These are phyloP conservation scores for Simmondsia chinensis DNA, from an alignment of 148 eudicot species.

Conservation along the genomic window DNA sequence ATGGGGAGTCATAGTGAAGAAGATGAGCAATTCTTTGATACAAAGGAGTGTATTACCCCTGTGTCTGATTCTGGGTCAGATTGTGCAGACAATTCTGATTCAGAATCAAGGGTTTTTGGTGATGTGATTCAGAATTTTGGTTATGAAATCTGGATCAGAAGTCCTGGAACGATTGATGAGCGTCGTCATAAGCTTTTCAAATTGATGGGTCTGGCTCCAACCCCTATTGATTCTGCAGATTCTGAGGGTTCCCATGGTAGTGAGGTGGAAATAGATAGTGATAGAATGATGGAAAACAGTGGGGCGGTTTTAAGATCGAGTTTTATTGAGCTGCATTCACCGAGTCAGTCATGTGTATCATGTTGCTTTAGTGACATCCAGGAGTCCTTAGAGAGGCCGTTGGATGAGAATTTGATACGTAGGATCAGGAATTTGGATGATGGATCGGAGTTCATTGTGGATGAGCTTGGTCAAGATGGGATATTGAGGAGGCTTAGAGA, in stretches of 20 bases:
- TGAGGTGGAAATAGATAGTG: constrained; percentile 10
- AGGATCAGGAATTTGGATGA: constrained; percentile 50
- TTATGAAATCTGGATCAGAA: constrained; percentile 62
- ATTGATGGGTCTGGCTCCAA: constrained; percentile 41
- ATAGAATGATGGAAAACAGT: constrained; percentile 30
- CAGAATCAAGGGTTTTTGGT: constrained; percentile 21
- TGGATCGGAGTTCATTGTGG: constrained; percentile 44
- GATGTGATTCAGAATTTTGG: constrained; percentile 17
- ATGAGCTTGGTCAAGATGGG: constrained; percentile 41
- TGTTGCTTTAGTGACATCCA: constrained; percentile 24
- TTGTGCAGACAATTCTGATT: constrained; percentile 25
- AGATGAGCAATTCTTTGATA: constrained; percentile 57
- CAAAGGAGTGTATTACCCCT: constrained; percentile 48
- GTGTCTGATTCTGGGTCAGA: constrained; percentile 54
- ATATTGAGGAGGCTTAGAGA: constrained; percentile 32
- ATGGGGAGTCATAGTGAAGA: constrained; percentile 29
- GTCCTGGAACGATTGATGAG: constrained; percentile 42
- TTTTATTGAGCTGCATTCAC: constrained; percentile 20
- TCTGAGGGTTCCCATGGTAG: constrained; percentile 4
- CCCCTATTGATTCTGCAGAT: constrained; percentile 13
- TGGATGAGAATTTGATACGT: constrained; percentile 19
- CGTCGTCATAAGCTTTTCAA: constrained; percentile 54
- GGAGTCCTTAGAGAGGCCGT: constrained; percentile 21
- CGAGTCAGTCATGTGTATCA: constrained; percentile 28
- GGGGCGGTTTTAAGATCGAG: constrained; percentile 38